Base-by-base conservation (phyloP, 1,139 yeast species). In the Yamadazyma siamensis region DNA sequence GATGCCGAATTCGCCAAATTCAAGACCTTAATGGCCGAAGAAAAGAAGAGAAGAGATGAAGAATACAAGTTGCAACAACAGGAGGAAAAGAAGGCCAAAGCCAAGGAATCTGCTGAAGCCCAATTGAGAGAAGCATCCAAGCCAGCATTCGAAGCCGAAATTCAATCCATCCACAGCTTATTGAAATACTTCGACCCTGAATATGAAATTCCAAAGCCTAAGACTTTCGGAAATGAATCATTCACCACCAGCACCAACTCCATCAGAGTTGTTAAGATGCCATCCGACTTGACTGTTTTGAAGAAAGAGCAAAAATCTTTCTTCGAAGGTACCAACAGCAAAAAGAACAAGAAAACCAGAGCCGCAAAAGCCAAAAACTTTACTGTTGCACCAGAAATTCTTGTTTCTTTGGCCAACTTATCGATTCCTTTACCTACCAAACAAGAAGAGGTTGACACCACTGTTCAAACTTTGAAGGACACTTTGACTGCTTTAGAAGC, bases 131-230 rank as follows among this genome's bases (percentile, higher is more conserved):
- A 73, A 40, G 88, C 88, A 33, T 83, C 89, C 21, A 68, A 71
- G 49, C 96, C 97, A 26, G 97, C 96, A 23, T 89, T 84, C 65
- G 77, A 81, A 39, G 64, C 64, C 28, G 91, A 87, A 62, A 79
- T 86, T 49, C 71, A 69, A 47, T 68, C 81, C 39, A 85, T 91
- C 52, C 87, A 86, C 60, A 66, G 71, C 41, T 70, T 87, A 52
- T 71, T 88, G 56, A 52, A 64, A 25, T 75, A 77, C 62, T 85
- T 89, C 49, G 95, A 87, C 54, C 94, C 95, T 44, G 58, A 80
- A 27, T 82, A 78, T 58, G 83, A 74, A 44, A 81, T 76, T 61
- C 82, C 86, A 40, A 57, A 52, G 41, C 63, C 60, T 31, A 56
- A 57, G 41, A 41, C 42, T 28, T 36, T 47, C 23, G 49, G 66